Conservation (phyloP, 345 rosid genomes). For the Salix udensis region DNA sequence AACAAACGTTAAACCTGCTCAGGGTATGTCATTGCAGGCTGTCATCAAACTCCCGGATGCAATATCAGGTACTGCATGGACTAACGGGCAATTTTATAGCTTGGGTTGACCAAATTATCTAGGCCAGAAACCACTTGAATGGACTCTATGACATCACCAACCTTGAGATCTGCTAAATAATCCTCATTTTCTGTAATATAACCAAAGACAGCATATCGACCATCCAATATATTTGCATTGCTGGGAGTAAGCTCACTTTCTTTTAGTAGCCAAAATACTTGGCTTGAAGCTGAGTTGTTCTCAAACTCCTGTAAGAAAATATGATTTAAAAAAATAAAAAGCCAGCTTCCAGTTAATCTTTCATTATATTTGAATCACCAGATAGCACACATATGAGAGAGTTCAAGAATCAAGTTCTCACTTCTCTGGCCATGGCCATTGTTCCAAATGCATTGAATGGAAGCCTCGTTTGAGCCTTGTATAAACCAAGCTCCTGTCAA, state of each 20-base stretch:
- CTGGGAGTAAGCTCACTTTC: conserved; percentile 98
- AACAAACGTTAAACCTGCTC: neutral
- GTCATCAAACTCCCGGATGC: neutral
- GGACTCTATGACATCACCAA: conserved; percentile 88
- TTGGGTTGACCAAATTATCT: conserved; percentile 90
- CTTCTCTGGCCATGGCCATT: conserved; percentile 99
- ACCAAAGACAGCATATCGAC: conserved; percentile 93
- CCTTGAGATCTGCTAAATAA: conserved; percentile 87
- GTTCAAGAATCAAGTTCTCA: conserved; percentile 32
- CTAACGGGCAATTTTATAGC: conserved; percentile 88
- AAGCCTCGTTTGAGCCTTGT: conserved; percentile 95
- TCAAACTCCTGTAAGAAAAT: conserved; percentile 70
- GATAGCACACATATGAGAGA: neutral
- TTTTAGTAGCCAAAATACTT: conserved; percentile 90
- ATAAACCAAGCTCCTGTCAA: conserved; percentile 83
- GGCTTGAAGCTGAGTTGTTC: conserved; percentile 91
- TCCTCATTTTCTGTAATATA: conserved; percentile 86
- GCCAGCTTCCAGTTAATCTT: neutral
- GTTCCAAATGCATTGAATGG: conserved; percentile 99
- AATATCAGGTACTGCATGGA: neutral
- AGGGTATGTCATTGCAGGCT: neutral
- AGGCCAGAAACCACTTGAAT: conserved; percentile 88
- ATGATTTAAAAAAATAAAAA: neutral
- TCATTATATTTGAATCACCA: neutral
- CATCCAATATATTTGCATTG: conserved; percentile 92